Base-by-base conservation (phyloP, 352 stramenopile genomes). In the Globisporangium heterothallicum region DNA sequence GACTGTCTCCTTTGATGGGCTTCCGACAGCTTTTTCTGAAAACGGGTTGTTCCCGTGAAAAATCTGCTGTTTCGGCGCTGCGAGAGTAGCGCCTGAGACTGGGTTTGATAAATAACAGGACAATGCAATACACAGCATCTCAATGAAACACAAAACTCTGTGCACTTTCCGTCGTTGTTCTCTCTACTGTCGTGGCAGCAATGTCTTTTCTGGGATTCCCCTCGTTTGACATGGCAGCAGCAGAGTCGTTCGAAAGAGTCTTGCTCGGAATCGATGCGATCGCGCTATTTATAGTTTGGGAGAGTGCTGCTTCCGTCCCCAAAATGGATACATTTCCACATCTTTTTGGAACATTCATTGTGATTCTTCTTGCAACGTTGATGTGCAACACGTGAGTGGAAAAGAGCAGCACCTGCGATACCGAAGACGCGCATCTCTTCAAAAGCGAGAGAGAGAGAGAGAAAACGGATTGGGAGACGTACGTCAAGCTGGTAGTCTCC, bases 61-160 rank as follows among this genome's bases (percentile, higher is more conserved):
- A 29, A 18, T 53, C 47, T 44, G 25, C 35, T 19, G 47, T 54
- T 54, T 45, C 47, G 24, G 47, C 47, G 16, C 38, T 29, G 13
- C 26, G 12, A 19, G 16, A 42, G 32, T 21, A 5, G 41, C 22
- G 35, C 48, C 34, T 53, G 42, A 34, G 53, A 64, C 42, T 49
- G 54, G 57, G 51, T 54, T 64, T 56, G 49, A 46, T 44, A 60
- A 54, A 56, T 64, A 64, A 64, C 57, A 64, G 57, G 57, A 64
- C 57, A 64, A 64, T 64, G 49, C 45, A 54, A 59, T 46, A 26
- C n/a, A 54, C 25, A 36, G 52, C 52, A 61, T 56, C 45, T 51
- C 21, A 49, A 18, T 42, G n/a, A n/a, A n/a, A n/a, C n/a, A 51
- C 32, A 38, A 38, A 10, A 38, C 30, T 10, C 3, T 36, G 30